phyloP scores from a whole-genome alignment of 75 land plant genomes.

The Cryptomeria japonica region DNA sequence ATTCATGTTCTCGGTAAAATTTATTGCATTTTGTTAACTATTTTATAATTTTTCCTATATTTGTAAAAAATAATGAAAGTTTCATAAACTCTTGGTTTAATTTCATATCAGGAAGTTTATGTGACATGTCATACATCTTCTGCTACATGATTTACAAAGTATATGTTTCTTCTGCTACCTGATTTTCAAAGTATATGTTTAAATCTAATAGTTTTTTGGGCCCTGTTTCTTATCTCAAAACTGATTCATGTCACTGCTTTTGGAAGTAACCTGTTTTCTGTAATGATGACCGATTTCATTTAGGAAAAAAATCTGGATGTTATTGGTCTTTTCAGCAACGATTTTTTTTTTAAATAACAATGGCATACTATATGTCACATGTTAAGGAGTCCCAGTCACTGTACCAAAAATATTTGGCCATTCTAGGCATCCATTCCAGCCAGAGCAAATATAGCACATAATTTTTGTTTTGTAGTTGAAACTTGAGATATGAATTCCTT shows the following conservation, averaged over 20 bases:
- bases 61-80: background rate
- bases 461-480: background rate
- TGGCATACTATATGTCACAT: too few species aligned
- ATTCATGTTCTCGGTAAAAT: background rate
- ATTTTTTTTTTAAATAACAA: too few species aligned
- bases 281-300: background rate
- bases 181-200: background rate
- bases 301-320: background rate
- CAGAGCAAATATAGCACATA: background rate
- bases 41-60: background rate
- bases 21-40: background rate
- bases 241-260: too few species aligned
- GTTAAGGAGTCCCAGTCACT: background rate
- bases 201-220: background rate
- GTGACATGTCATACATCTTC: background rate
- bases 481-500: background rate
- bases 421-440: background rate
- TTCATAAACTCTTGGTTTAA: background rate
- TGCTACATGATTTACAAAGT: background rate
- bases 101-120: background rate
- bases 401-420: background rate
- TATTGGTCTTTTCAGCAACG: background rate
- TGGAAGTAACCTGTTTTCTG: too few species aligned
- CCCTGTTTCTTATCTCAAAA: background rate
- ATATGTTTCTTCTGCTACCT: background rate